A percentile compares a stretch with the other conserved stretches of the same genome.
These are phyloP conservation scores for Collariella sp. DNA, from an alignment of 495 filamentous ascomycete genomes.

Conservation along the genomic window DNA sequence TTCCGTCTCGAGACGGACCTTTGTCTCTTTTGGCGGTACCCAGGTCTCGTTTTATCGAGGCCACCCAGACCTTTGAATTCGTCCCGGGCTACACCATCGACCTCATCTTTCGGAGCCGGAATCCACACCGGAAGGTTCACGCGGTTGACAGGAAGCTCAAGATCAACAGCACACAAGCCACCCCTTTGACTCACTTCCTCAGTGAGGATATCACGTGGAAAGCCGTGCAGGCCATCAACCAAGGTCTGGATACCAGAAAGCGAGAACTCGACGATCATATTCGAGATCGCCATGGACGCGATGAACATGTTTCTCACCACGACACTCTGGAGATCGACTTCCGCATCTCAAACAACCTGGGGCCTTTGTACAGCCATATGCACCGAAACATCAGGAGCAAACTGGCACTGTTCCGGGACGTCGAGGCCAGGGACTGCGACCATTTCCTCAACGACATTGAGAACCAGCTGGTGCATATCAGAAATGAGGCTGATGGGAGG, in stretches of 20 bases:
- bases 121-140: constrained; percentile 23
- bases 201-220: constrained; percentile 36
- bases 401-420: constrained; percentile 33
- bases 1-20: constrained; percentile 25
- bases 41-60: constrained; percentile 33
- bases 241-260: constrained; percentile 29
- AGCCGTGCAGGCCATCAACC: constrained; percentile 29
- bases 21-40: constrained; percentile 34
- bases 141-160: constrained; percentile 25
- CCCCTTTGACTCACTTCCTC: constrained; percentile 33
- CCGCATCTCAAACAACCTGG: constrained; percentile 36
- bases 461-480: constrained; percentile 17
- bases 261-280: constrained; percentile 26
- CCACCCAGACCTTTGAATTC: constrained; percentile 34
- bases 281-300: constrained; percentile 14
- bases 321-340: constrained; percentile 33
- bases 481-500: constrained; percentile 27
- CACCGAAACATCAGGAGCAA: constrained; percentile 30
- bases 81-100: constrained; percentile 38
- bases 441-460: constrained; percentile 30
- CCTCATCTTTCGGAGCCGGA: constrained; percentile 33
- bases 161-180: constrained; percentile 32
- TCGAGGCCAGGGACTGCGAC: constrained; percentile 27
- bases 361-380: constrained; percentile 29
- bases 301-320: constrained; percentile 27